These are phyloP conservation scores for Fusarium mexicanum DNA, from an alignment of 2,329 filamentous ascomycete genomes.

Conservation along the genomic window DNA sequence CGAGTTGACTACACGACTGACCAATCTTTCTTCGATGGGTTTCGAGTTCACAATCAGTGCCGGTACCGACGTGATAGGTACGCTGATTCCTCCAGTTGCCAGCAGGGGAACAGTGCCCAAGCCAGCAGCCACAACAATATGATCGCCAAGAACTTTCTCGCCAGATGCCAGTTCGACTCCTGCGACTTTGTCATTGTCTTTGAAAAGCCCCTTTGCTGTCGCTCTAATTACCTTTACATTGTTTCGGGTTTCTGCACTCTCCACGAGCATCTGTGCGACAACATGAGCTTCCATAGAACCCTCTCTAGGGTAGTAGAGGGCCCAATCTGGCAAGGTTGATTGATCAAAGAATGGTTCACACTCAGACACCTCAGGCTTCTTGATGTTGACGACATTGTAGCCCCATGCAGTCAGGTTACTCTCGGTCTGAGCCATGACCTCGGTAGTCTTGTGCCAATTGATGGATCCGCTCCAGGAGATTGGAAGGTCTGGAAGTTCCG, in stretches of 20 bases:
- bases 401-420: slow-evolving; percentile 11
- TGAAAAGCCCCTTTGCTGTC: neutral
- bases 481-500: slow-evolving; percentile 5
- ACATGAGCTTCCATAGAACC: slow-evolving; percentile 27
- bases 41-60: slow-evolving; percentile 27
- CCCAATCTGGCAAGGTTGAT: neutral
- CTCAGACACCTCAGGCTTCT: neutral
- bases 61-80: slow-evolving; percentile 3
- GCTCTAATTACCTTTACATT: neutral
- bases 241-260: neutral
- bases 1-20: slow-evolving; percentile 13
- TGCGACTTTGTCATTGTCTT: neutral
- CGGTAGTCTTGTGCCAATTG: slow-evolving; percentile 20
- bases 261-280: slow-evolving; percentile 19
- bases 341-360: slow-evolving; percentile 1
- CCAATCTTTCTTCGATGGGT: neutral
- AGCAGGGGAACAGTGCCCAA: slow-evolving; percentile 15
- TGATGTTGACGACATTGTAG: neutral
- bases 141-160: neutral
- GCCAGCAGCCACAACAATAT: slow-evolving; percentile 25
- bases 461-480: slow-evolving; percentile 28
- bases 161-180: slow-evolving; percentile 12
- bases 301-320: slow-evolving; percentile 8
- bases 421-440: neutral
- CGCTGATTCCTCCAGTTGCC: neutral